A percentile compares a stretch with the other conserved stretches of the same genome.
phyloP scores from a whole-genome alignment of 257 asterid species.

The Ehretia macrophylla region DNA sequence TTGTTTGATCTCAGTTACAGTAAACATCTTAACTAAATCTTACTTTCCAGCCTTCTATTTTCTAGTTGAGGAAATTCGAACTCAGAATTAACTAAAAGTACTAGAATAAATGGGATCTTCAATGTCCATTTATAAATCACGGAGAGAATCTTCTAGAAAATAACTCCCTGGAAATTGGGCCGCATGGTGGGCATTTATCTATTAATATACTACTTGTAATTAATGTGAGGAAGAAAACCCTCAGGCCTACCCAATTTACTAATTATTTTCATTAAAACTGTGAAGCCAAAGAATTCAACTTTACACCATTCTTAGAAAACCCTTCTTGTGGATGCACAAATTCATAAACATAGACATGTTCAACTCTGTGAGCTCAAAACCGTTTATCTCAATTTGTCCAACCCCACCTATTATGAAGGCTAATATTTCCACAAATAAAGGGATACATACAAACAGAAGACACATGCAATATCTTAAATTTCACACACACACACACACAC shows the following conservation, averaged over 20 bases:
- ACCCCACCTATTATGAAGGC: slow-evolving; percentile 3
- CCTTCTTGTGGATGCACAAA: slow-evolving; percentile 1
- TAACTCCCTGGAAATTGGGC: background rate
- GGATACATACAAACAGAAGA: background rate
- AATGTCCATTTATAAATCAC: background rate
- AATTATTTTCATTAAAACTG: background rate
- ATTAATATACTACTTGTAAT: no score
- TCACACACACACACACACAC: background rate
- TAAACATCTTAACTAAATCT: background rate
- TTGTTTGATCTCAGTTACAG: background rate
- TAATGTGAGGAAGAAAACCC: no score
- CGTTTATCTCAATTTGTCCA: slow-evolving; percentile 9
- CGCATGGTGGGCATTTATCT: background rate
- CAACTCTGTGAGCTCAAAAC: background rate
- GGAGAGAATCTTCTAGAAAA: background rate
- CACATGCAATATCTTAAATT: no score
- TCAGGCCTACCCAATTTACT: background rate
- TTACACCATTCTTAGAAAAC: background rate
- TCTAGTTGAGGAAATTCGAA: background rate
- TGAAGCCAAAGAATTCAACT: background rate
- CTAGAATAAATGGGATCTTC: background rate
- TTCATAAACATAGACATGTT: slow-evolving; percentile 7
- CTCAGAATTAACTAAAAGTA: background rate
- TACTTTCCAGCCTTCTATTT: background rate
- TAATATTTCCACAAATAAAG: background rate